Percentiles rank a stretch among this genome's conserved stretches.
phyloP scores from a whole-genome alignment of 345 rosid genomes.

The Eucalyptus grandis region DNA sequence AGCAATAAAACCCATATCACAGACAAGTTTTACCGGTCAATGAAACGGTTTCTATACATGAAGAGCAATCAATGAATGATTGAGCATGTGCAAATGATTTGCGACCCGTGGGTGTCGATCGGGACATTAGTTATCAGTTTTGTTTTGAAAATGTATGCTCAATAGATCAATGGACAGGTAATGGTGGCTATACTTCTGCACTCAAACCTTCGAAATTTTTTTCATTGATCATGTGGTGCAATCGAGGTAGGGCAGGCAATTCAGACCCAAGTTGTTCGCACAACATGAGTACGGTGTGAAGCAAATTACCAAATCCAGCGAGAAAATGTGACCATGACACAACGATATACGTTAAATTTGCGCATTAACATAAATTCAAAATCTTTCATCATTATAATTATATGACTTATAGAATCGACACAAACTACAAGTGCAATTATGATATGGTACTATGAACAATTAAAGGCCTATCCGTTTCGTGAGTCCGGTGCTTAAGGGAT shows the following conservation, averaged over 20 bases:
- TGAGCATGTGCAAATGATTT: background rate
- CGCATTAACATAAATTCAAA: too few species aligned
- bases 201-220: too few species aligned
- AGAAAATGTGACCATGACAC: too few species aligned
- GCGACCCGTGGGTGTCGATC: fast-evolving
- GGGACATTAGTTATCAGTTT: background rate
- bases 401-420: too few species aligned
- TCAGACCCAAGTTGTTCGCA: background rate
- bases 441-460: too few species aligned
- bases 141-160: background rate
- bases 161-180: background rate
- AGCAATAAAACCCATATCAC: background rate
- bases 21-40: background rate
- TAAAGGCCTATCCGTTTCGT: background rate
- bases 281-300: background rate
- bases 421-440: background rate
- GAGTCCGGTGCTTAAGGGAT: background rate
- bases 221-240: background rate
- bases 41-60: background rate
- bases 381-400: background rate
- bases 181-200: background rate
- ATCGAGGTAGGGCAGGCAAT: background rate
- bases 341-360: too few species aligned
- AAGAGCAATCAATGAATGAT: background rate
- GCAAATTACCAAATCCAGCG: too few species aligned